These are phyloP conservation scores for Papilionanthe hybrid DNA, from an alignment of 116 monocot species.

Conservation along the genomic window DNA sequence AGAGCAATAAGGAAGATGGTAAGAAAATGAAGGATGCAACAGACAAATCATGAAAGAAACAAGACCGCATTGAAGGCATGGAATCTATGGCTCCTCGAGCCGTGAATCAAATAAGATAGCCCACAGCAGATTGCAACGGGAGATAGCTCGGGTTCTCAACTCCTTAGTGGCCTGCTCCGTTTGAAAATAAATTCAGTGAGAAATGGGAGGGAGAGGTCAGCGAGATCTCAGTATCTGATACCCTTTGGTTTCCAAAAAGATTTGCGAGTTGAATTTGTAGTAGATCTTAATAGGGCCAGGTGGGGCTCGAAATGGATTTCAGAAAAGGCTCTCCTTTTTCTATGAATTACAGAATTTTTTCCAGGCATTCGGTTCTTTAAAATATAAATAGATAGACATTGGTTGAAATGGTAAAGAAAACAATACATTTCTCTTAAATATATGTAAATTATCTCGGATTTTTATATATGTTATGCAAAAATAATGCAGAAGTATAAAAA, in stretches of 20 bases:
- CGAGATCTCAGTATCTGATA: background rate
- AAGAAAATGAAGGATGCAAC: background rate
- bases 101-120: constrained; percentile 11
- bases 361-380: too few species aligned
- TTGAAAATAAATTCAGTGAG: background rate
- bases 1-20: background rate
- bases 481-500: too few species aligned
- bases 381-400: too few species aligned
- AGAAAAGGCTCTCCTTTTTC: background rate
- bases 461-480: too few species aligned
- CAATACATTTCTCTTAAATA: too few species aligned
- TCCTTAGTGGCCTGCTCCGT: background rate
- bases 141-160: background rate
- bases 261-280: background rate
- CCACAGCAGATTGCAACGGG: constrained; percentile 1
- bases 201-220: background rate
- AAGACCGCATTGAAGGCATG: constrained; percentile 14
- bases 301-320: background rate
- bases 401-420: too few species aligned
- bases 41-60: background rate
- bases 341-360: background rate
- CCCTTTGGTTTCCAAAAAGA: background rate
- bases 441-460: too few species aligned
- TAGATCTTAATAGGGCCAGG: background rate
- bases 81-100: constrained; percentile 28